A percentile compares a stretch with the other conserved stretches of the same genome.
These are phyloP conservation scores for Tetracladium setigerum DNA, from an alignment of 495 filamentous ascomycete genomes.

Conservation along the genomic window DNA sequence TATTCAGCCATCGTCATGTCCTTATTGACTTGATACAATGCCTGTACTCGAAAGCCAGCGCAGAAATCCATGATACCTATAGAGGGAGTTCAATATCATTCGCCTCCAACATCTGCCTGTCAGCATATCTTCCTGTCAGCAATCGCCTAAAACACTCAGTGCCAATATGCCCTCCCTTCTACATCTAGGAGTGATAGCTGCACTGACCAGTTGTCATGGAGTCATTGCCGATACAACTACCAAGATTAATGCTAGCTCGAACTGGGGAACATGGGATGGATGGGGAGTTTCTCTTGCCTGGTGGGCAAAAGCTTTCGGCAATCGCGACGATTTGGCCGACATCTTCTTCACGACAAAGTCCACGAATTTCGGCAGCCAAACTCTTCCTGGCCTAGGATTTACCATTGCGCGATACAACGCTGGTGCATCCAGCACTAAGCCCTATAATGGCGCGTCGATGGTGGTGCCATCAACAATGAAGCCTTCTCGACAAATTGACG, in stretches of 20 bases:
- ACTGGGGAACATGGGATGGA: conserved; percentile 32
- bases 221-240: conserved; percentile 24
- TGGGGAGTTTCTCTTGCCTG: conserved; percentile 34
- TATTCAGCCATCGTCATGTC: too few species aligned
- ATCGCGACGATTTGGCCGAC: conserved; percentile 27
- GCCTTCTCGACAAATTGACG: conserved; percentile 27
- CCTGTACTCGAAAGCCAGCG: too few species aligned
- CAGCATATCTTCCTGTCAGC: too few species aligned
- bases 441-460: conserved; percentile 26
- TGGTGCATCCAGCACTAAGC: conserved; percentile 28
- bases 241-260: conserved; percentile 24
- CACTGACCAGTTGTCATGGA: too few species aligned
- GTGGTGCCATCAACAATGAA: conserved; percentile 28
- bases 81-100: too few species aligned
- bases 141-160: too few species aligned
- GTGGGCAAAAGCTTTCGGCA: conserved; percentile 31
- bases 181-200: too few species aligned
- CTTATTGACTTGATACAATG: too few species aligned
- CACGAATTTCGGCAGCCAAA: conserved; percentile 13
- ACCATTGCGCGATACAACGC: conserved; percentile 33
- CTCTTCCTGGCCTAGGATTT: conserved; percentile 29
- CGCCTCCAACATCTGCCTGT: too few species aligned
- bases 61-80: too few species aligned
- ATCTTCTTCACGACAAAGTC: conserved; percentile 29
- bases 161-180: too few species aligned